Evolutionary conservation across 306 rosid genomes (phyloP).

Genomic region (Prunus padus): DNA sequence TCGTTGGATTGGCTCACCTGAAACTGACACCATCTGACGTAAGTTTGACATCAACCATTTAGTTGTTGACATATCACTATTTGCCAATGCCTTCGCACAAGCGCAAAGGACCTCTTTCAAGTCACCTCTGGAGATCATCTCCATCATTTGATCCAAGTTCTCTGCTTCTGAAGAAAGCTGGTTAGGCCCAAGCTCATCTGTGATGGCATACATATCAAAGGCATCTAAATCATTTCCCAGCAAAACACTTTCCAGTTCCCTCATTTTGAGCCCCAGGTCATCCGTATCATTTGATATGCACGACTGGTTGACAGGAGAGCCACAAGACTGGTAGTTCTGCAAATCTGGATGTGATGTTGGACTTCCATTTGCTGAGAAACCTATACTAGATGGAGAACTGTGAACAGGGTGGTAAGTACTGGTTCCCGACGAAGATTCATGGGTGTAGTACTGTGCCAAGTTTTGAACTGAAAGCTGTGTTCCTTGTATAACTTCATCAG

Average conservation of each 20-base stretch:
- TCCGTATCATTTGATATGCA: constrained; percentile 47
- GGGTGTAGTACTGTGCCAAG: constrained; percentile 44
- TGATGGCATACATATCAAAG: constrained; percentile 29
- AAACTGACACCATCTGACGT: constrained; percentile 70
- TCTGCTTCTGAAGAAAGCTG: constrained; percentile 39
- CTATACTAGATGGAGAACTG: constrained; percentile 59
- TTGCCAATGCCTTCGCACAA: constrained; percentile 70
- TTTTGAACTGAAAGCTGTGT: constrained; percentile 40
- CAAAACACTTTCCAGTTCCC: constrained; percentile 79
- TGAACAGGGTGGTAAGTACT: constrained; percentile 58
- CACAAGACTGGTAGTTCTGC: constrained; percentile 36
- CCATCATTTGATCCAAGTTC: constrained; percentile 54
- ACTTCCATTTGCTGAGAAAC: constrained; percentile 55
- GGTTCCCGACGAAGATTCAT: constrained; percentile 56
- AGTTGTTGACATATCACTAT: constrained; percentile 47
- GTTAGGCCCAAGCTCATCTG: constrained; percentile 29
- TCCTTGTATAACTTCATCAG: constrained; percentile 50
- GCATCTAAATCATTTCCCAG: constrained; percentile 65
- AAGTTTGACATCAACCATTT: constrained; percentile 69
- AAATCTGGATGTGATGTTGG: constrained; percentile 56
- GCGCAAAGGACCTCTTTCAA: constrained; percentile 69
- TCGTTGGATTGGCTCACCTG: constrained; percentile 76
- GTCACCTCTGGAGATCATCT: constrained; percentile 60
- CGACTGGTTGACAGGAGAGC: constrained; percentile 53
- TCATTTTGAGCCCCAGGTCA: constrained; percentile 74